Evolutionary conservation across 495 filamentous ascomycete species (phyloP).

Genomic region (Parathielavia hyrcaniae): DNA sequence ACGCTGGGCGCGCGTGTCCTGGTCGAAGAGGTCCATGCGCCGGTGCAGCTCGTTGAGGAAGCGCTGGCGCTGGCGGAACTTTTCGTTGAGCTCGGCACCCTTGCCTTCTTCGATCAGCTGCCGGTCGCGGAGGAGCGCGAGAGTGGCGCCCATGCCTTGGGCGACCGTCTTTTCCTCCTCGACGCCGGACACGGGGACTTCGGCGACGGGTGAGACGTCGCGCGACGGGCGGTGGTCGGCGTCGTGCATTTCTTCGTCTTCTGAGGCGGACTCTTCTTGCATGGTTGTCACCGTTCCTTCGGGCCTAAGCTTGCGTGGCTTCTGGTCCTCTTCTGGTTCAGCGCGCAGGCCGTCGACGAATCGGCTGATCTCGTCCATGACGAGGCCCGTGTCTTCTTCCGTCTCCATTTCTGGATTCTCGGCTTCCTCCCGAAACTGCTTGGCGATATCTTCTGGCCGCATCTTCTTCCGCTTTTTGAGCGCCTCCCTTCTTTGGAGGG

Average conservation of each 20-base stretch:
- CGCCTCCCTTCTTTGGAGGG: conserved; percentile 69
- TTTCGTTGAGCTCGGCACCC: conserved; percentile 57
- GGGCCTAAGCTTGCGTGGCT: conserved; percentile 39
- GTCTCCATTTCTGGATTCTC: conserved; percentile 32
- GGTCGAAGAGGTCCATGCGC: conserved; percentile 68
- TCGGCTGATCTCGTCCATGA: conserved; percentile 92
- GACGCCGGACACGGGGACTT: conserved; percentile 60
- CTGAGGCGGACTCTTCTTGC: conserved; percentile 44
- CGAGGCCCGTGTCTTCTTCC: conserved; percentile 60
- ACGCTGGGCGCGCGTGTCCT: conserved; percentile 71
- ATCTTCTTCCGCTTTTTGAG: conserved; percentile 85
- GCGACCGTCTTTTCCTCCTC: conserved; percentile 77
- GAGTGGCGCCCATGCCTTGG: conserved; percentile 70
- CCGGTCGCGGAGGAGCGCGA: conserved; percentile 75
- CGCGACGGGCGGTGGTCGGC: conserved; percentile 48
- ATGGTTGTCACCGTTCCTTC: conserved; percentile 42
- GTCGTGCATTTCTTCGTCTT: conserved; percentile 49
- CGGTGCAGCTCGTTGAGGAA: conserved; percentile 75
- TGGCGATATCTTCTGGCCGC: conserved; percentile 77
- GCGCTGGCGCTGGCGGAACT: conserved; percentile 66
- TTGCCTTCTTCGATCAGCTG: conserved; percentile 64
- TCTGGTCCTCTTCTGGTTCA: conserved; percentile 59
- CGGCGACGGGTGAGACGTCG: conserved; percentile 14
- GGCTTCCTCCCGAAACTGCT: conserved; percentile 70
- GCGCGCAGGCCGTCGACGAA: conserved; percentile 80